Conservation (phyloP, 1,284 basidiomycete genomes). For the Sporisorium iseilematis-ciliati region DNA sequence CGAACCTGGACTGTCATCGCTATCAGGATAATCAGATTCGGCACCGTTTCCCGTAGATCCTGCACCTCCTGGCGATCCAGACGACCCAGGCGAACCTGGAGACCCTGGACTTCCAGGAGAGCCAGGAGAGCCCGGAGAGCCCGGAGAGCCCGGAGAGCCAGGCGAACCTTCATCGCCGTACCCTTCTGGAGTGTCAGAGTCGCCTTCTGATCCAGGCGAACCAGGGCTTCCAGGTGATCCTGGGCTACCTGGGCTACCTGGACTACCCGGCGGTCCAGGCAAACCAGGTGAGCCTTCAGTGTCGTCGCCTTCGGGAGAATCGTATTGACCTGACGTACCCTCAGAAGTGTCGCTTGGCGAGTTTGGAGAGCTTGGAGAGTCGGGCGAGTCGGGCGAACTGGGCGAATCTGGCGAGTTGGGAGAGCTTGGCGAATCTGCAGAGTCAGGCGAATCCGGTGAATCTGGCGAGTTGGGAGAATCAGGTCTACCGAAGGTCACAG, state of each 20-base stretch:
- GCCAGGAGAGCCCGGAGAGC: not conserved
- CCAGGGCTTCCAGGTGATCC: not conserved
- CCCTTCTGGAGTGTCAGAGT: not conserved
- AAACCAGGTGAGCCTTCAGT: too few relatives aligned
- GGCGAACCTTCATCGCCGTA: not conserved
- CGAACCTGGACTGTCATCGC: slow-evolving; percentile 10
- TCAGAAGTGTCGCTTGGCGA: not conserved
- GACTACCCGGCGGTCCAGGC: too few relatives aligned
- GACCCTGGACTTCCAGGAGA: not conserved
- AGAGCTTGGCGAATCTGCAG: not conserved
- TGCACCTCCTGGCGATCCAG: not conserved
- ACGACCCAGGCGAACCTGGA: not conserved
- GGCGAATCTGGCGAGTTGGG: not conserved
- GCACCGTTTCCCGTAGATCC: not conserved
- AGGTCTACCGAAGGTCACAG: not conserved
- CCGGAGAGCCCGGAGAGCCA: not conserved
- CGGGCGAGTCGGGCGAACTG: not conserved
- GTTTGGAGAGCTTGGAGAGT: not conserved
- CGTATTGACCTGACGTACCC: not conserved
- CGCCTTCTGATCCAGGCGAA: not conserved
- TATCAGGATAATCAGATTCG: too few relatives aligned
- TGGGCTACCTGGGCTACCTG: too few relatives aligned
- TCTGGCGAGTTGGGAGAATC: not conserved
- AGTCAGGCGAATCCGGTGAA: not conserved
- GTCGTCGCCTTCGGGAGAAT: too few relatives aligned